Evolutionary conservation across 768 basidiomycete genomes (phyloP).

Genomic region (Tylopilus rubrobrunneus): DNA sequence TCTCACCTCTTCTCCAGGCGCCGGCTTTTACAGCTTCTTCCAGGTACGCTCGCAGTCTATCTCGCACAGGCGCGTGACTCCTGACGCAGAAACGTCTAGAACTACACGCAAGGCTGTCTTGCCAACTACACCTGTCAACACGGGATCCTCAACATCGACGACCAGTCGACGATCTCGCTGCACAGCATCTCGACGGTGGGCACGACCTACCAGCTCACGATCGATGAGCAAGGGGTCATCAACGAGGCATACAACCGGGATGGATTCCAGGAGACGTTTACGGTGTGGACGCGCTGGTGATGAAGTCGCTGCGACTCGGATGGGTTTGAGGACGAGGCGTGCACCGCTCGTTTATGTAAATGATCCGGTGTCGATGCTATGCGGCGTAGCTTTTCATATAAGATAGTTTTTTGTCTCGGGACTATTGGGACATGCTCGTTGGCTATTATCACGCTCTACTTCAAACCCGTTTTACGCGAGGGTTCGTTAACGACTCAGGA

Average conservation of each 20-base stretch:
- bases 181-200: constrained; percentile 50
- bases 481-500: too few species aligned
- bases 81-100: constrained; percentile 20
- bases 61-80: too few species aligned
- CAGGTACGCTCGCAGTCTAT: constrained; percentile 24
- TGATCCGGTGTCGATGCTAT: too few species aligned
- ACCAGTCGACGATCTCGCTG: constrained; percentile 37
- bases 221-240: constrained; percentile 34
- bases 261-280: constrained; percentile 43
- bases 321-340: too few species aligned
- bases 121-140: constrained; percentile 37
- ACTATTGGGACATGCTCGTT: too few species aligned
- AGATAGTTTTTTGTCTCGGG: too few species aligned
- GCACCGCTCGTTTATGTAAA: too few species aligned
- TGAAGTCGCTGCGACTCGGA: too few species aligned
- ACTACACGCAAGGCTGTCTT: constrained; percentile 39
- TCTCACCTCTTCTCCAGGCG: constrained; percentile 29
- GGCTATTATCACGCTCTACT: too few species aligned
- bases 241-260: constrained; percentile 36
- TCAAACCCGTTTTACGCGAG: too few species aligned
- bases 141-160: constrained; percentile 41
- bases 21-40: constrained; percentile 54
- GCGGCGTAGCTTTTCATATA: too few species aligned
- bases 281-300: constrained; percentile 31
- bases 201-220: constrained; percentile 39